phyloP scores from a whole-genome alignment of 176 grass and related monocot genomes.

The Canna indica region DNA sequence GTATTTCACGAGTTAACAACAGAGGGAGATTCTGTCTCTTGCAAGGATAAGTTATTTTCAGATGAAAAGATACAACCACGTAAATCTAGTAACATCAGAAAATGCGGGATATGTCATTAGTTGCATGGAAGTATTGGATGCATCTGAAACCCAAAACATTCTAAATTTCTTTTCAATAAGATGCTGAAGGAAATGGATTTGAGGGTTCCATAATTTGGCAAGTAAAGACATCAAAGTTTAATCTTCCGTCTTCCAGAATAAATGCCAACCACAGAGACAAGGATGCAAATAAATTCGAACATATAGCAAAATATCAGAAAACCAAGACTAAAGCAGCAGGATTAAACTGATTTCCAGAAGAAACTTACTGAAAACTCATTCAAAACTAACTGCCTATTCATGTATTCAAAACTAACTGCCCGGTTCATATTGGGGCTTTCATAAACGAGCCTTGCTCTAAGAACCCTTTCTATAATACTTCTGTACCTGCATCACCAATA shows the following conservation, averaged over 20 bases:
- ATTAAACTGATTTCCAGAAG: conserved; percentile 14
- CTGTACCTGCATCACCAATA: conserved; percentile 66
- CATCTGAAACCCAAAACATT: not conserved
- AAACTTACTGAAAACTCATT: conserved; percentile 94
- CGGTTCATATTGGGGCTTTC: conserved; percentile 94
- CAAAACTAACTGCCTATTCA: conserved; percentile 98
- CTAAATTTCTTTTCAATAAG: not conserved
- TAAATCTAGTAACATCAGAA: not conserved
- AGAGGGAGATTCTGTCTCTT: not conserved
- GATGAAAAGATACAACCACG: not conserved
- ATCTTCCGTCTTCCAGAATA: not conserved
- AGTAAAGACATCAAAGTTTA: not conserved
- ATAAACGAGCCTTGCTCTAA: conserved; percentile 93
- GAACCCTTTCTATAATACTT: conserved; percentile 85
- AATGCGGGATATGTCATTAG: not conserved
- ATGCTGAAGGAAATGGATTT: not conserved
- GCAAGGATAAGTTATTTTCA: not conserved
- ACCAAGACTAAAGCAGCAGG: not conserved
- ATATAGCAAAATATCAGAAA: not conserved
- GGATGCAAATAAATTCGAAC: not conserved
- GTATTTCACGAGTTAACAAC: not conserved
- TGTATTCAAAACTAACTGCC: conserved; percentile 97
- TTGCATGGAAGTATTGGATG: not conserved
- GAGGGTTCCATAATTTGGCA: not conserved
- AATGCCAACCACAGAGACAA: not conserved